A percentile compares a stretch with the other conserved stretches of the same genome.
These are phyloP conservation scores for Rhizopus sp. DNA, from an alignment of 371 early-diverging fungal species.

Conservation along the genomic window DNA sequence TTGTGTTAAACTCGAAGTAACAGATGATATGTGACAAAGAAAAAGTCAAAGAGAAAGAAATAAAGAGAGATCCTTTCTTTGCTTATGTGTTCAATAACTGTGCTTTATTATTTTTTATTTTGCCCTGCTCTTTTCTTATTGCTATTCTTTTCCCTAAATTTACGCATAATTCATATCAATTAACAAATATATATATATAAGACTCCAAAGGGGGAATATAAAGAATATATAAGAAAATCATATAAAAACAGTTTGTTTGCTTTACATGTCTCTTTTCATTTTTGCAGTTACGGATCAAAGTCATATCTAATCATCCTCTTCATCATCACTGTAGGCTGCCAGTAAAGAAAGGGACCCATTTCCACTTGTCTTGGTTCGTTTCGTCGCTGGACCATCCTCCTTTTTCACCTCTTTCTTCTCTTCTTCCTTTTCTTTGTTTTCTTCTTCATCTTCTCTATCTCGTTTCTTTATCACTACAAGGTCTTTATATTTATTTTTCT, in stretches of 20 bases:
- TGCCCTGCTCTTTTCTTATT: no score
- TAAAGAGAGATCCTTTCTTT: no score
- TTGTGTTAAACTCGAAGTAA: no score
- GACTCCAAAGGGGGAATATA: no score
- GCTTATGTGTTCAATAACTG: no score
- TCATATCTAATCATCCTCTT: constrained; percentile 13
- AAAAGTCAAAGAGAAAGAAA: no score
- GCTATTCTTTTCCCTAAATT: no score
- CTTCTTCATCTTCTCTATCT: constrained; percentile 17
- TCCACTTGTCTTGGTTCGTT: constrained; percentile 2
- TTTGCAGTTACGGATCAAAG: constrained; percentile 11
- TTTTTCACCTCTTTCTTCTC: constrained; percentile 8
- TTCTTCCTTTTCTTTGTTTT: constrained; percentile 6
- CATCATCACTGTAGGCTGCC: constrained; percentile 37
- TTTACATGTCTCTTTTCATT: constrained; percentile 1
- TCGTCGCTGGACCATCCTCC: neutral
- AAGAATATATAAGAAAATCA: neutral
- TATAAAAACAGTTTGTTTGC: neutral
- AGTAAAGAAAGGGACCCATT: constrained; percentile 20
- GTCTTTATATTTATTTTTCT: constrained; percentile 25
- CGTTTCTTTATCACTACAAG: constrained; percentile 38
- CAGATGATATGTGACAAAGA: no score
- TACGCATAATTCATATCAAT: no score
- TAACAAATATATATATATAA: no score
- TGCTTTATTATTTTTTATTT: no score